Evolutionary conservation across 1,284 basidiomycete species (phyloP).

Genomic region (Taiwanofungus camphoratus): DNA sequence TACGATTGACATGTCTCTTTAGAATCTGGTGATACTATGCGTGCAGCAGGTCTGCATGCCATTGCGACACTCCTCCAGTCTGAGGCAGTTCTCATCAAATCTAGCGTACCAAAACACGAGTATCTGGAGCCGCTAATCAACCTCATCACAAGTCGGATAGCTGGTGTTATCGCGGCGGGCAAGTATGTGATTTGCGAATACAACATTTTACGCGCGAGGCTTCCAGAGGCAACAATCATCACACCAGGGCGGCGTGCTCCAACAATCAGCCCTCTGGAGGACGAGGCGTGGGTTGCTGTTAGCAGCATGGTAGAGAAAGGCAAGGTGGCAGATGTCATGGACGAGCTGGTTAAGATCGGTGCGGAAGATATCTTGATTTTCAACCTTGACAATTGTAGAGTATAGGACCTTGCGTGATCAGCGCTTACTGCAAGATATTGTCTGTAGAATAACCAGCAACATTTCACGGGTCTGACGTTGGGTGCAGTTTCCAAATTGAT

Average conservation of each 20-base stretch:
- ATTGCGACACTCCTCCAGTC: conserved; percentile 87
- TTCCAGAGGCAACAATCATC: conserved; percentile 62
- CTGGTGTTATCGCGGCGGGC: conserved; percentile 87
- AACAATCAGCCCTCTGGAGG: conserved; percentile 85
- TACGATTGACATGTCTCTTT: conserved; percentile 5
- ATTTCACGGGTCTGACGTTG: no score
- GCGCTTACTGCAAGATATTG: no score
- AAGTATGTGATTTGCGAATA: conserved; percentile 91
- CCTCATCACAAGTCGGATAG: conserved; percentile 83
- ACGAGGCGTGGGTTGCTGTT: conserved; percentile 86
- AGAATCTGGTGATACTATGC: conserved; percentile 99
- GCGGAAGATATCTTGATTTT: conserved; percentile 91
- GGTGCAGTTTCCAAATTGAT: no score
- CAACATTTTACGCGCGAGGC: conserved; percentile 70
- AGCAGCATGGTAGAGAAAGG: conserved; percentile 91
- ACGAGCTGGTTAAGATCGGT: conserved; percentile 75
- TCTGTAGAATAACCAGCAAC: no score
- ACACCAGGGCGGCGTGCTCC: conserved; percentile 91
- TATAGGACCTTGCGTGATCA: no score
- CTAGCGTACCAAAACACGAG: conserved; percentile 63
- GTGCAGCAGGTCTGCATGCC: conserved; percentile 91
- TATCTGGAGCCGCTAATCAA: conserved; percentile 69
- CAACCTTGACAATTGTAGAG: conserved; percentile 90
- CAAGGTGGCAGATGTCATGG: conserved; percentile 86
- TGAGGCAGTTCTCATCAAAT: conserved; percentile 93